Evolutionary conservation across 2,329 filamentous ascomycete genomes (phyloP).

Genomic region (Nakataea oryzae): DNA sequence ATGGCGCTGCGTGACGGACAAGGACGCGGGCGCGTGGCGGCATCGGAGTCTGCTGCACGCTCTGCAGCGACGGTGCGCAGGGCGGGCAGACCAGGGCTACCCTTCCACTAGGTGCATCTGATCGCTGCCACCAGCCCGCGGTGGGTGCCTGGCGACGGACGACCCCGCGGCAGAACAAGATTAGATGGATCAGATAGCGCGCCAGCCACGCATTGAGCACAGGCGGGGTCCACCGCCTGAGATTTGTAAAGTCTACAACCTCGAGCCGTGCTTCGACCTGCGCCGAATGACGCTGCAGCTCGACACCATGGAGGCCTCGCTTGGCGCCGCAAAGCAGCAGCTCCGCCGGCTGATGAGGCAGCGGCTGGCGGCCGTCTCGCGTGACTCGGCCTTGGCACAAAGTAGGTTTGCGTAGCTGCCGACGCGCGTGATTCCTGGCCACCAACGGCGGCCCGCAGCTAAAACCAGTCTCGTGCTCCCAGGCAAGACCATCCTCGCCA

Average conservation of each 20-base stretch:
- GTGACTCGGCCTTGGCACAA: slow-evolving; percentile 55
- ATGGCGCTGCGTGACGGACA: too few species aligned
- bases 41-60: not conserved
- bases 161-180: not conserved
- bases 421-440: not conserved
- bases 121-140: not conserved
- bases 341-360: slow-evolving; percentile 62
- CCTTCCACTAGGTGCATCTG: not conserved
- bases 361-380: slow-evolving; percentile 48
- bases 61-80: not conserved
- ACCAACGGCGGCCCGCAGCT: not conserved
- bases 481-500: slow-evolving; percentile 57
- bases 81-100: not conserved
- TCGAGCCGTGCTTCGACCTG: too few species aligned
- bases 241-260: too few species aligned
- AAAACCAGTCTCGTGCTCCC: slow-evolving; percentile 6
- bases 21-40: too few species aligned
- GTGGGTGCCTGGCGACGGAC: not conserved
- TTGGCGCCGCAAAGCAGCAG: slow-evolving; percentile 64
- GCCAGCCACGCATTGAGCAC: too few species aligned
- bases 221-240: too few species aligned
- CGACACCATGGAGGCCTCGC: too few species aligned
- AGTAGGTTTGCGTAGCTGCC: slow-evolving; percentile 41
- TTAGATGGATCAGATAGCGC: slow-evolving; percentile 6
- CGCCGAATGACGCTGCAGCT: not conserved